Base-by-base conservation (phyloP, 768 basidiomycete species). In the Lactifluus hygrophoroides region DNA sequence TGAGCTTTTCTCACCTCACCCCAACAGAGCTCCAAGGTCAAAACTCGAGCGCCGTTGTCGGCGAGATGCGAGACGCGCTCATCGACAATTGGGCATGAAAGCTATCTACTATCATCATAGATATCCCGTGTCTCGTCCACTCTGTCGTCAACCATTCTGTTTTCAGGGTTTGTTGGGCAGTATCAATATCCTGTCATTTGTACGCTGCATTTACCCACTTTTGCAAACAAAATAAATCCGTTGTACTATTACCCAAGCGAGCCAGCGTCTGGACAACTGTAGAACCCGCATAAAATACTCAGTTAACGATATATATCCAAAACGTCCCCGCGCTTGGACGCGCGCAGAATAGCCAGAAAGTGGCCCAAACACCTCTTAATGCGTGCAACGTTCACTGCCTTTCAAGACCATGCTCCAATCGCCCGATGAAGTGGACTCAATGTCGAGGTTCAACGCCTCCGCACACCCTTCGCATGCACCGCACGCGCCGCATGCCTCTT, bases 1-100 rank as follows among this genome's bases (percentile, higher is more conserved):
- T 50, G 63, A 48, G 32, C 45, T 23, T 19, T 21, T 14, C 37
- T 49, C 17, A 23, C 30, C 23, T 51, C 43, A 19, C 59, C 49
- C 25, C 30, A 45, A 28, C 69, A 81, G 80, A 81, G 70, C 74
- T 84, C 25, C 80, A 80, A 67, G 82, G 81, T 43, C 79, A 81
- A 66, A 77, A 76, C 42, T 74, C 75, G 19, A 72, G 74, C 19
- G 80, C 80, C 30, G 77, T 80, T 62, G 80, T 83, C 67, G 77
- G 75, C 60, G 80, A 80, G 70, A 81, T 83, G 81, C 72, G 81
- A 54, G 80, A 82, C 61, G 74, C 77, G 45, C 72, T 82, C 56
- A 79, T 83, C 64, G 81, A 83, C 77, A 92, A 90, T 75, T 94
- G 90, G 86, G 92, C 92, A 74, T 91, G 73, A 77, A 27, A 13